These are phyloP conservation scores for Lachnellula cervina DNA, from an alignment of 2,329 filamentous ascomycete genomes.

Conservation along the genomic window DNA sequence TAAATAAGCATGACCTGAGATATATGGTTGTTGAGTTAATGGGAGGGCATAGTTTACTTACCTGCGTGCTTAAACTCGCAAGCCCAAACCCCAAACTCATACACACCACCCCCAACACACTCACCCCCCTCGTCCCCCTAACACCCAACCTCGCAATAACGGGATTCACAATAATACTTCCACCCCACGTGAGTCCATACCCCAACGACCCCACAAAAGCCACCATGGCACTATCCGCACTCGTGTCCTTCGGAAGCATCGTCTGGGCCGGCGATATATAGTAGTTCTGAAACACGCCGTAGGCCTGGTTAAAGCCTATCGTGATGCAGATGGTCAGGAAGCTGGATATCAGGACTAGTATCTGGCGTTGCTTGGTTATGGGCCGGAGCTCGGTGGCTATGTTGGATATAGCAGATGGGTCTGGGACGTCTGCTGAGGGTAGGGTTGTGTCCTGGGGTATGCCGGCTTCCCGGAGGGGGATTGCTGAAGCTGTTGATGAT, in stretches of 20 bases:
- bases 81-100: constrained; percentile 41
- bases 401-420: neutral
- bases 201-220: constrained; percentile 46
- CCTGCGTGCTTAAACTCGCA: constrained; percentile 33
- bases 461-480: neutral
- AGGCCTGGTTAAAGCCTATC: constrained; percentile 46
- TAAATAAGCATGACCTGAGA: neutral
- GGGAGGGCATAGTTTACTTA: neutral
- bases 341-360: constrained; percentile 38
- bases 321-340: constrained; percentile 43
- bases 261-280: constrained; percentile 40
- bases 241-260: constrained; percentile 34
- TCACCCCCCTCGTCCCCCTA: constrained; percentile 34
- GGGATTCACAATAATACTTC: constrained; percentile 45
- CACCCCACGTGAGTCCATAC: constrained; percentile 45
- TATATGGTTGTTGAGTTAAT: too few relatives aligned
- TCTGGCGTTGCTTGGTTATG: constrained; percentile 34
- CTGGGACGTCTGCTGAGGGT: neutral
- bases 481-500: neutral
- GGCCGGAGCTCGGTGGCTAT: constrained; percentile 16
- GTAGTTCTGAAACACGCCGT: constrained; percentile 45
- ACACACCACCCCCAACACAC: constrained; percentile 37
- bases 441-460: neutral
- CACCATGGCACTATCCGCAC: constrained; percentile 38
- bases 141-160: constrained; percentile 40